These are phyloP conservation scores for Didymella glomerata DNA, from an alignment of 2,329 filamentous ascomycete genomes.

Conservation along the genomic window DNA sequence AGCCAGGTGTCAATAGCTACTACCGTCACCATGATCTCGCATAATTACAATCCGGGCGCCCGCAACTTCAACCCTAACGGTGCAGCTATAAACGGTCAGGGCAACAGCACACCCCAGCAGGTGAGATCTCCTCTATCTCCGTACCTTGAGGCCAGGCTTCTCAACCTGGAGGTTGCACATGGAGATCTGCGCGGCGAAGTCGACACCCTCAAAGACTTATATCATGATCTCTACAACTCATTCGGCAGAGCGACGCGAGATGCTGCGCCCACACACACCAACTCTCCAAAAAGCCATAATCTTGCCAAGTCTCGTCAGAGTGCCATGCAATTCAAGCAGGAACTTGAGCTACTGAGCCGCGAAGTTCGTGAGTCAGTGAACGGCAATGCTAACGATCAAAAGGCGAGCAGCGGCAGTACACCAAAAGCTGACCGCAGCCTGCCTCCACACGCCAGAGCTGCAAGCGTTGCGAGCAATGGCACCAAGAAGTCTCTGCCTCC, in stretches of 20 bases:
- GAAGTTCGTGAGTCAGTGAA: slow-evolving; percentile 21
- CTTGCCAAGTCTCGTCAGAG: slow-evolving; percentile 23
- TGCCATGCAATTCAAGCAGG: slow-evolving; percentile 23
- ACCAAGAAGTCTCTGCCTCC: slow-evolving; percentile 30
- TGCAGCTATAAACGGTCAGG: neutral
- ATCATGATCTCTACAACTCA: slow-evolving; percentile 28
- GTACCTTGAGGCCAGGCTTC: slow-evolving; percentile 30
- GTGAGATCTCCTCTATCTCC: slow-evolving; percentile 24
- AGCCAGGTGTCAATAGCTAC: neutral
- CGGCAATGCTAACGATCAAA: slow-evolving; percentile 21
- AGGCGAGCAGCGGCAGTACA: slow-evolving; percentile 16
- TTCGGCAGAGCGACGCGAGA: slow-evolving; percentile 35
- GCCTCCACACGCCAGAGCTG: slow-evolving; percentile 14
- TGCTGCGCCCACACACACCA: slow-evolving; percentile 29
- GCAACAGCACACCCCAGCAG: slow-evolving; percentile 22
- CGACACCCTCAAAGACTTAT: slow-evolving; percentile 25
- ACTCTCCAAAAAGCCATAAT: slow-evolving; percentile 23
- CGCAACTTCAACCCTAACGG: slow-evolving; percentile 16
- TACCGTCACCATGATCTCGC: slow-evolving; percentile 3
- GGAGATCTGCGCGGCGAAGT: slow-evolving; percentile 27
- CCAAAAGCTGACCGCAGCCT: slow-evolving; percentile 16
- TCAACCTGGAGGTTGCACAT: slow-evolving; percentile 31
- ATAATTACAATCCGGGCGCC: slow-evolving; percentile 26
- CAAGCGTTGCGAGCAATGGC: slow-evolving; percentile 14
- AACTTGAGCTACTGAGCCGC: slow-evolving; percentile 30